Evolutionary conservation across 768 basidiomycete species (phyloP), one percentile per base, ranked within the genome.

Genomic region (Solioccasus polychromus): DNA sequence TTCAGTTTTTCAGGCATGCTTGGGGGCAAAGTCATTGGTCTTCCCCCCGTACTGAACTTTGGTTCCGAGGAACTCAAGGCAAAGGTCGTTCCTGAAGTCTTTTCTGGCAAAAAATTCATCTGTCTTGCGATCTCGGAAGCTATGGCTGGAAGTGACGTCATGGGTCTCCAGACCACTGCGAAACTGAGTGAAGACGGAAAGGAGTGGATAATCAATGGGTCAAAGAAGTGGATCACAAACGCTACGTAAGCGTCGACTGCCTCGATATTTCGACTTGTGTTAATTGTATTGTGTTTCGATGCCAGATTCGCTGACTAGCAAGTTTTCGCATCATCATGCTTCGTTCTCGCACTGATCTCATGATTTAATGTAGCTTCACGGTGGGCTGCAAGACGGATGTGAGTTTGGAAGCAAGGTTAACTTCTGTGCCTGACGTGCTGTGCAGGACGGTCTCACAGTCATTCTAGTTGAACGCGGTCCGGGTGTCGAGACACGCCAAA

Each of bases 91-190:
- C 69, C 71, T 11, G 81, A 78, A 28, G 71, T 82, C 2, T 66
- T 85, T 24, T 61, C 71, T 7, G 82, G 79, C 15, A 80, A 82
- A 66, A 85, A 85, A 68, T 80, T 80, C 58, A 83, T 89, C 50
- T 80, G 77, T 44, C 70, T 89, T 20, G 87, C 87, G 42, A 86
- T 89, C 48, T 80, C 80, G 14, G 87, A 89, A 60, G 83, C 87
- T 0, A 83, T 81, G 58, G 87, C 85, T 2, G 85, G 81, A 8
- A 78, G 76, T 42, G 87, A 89, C 49, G 85, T 89, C 12, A 59
- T 68, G 53, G 83, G 84, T 28, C 66, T 85, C 28, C 71, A 73
- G 58, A 85, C 83, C 5, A 74, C 71, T 2, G 86, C 86, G 0
- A 75, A 60, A 57, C 77, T 82, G 59, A 79, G 71, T 15, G 78